Evolutionary conservation across 768 basidiomycete species (phyloP), one percentile per base, ranked within the genome.

Genomic region (Russula foetens): DNA sequence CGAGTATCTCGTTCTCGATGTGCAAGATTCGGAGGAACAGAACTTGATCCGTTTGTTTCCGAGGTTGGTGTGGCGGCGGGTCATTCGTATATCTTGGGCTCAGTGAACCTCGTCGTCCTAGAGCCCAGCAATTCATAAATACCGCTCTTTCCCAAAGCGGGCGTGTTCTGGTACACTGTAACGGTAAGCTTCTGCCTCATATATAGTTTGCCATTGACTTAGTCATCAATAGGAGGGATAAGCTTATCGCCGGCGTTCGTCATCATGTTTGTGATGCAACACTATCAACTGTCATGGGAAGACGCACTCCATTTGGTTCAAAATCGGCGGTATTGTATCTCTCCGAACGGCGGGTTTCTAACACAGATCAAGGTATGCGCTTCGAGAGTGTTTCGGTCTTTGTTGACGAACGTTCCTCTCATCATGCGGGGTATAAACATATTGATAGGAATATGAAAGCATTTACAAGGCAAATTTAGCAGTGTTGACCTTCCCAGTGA

Each of bases 21-120:
- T 97, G 28, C 82, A 92, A 70, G 93, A 97, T 71, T 92, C 84
- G 65, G 92, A 95, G 71, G 93, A 96, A 69, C 94, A 97, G 75
- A 97, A 97, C 70, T 79, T 97, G 43, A 96, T 97, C 67, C 80
- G 90, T 28, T 74, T 94, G 45, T 96, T 96, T 72, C 94, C 93
- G n/a, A 70, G 71, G 93, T 93, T 64, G 58, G 83, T 75, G 28
- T 39, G 19, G 33, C 47, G 15, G 33, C 24, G n/a, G n/a, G n/a
- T 28, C 49, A 17, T 45, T 43, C 38, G 46, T 61, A 7, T 21
- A 28, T 47, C 49, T 21, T 35, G 11, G 12, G 14, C 59, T 58
- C 19, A 46, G n/a, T 56, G 26, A 56, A 7, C 12, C 26, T 12
- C 55, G 9, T 50, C 46, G 31, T 52, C 19, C 44, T 63, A 93